phyloP scores from a whole-genome alignment of 352 stramenopile genomes.

The Phytophthora constricta region DNA sequence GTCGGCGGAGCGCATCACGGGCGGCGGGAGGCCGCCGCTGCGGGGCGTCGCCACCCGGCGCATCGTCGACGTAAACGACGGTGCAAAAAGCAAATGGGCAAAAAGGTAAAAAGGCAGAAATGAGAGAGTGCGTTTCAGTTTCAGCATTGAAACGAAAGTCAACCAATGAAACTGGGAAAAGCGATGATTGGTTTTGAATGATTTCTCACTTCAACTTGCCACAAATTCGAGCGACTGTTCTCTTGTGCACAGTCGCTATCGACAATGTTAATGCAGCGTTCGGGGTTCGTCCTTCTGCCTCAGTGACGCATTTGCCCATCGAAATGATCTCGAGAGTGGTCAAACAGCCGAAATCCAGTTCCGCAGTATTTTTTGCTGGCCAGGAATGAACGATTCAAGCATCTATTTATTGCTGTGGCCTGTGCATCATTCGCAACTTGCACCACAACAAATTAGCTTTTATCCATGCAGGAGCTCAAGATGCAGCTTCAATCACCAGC shows the following conservation, averaged over 20 bases:
- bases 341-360: background rate
- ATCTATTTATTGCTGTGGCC: background rate
- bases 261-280: too few species aligned
- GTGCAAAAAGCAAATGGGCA: too few species aligned
- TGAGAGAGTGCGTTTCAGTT: background rate
- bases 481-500: conserved; percentile 6
- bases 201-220: background rate
- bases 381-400: background rate
- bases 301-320: too few species aligned
- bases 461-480: conserved; percentile 20
- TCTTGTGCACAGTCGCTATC: too few species aligned
- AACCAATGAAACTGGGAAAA: background rate
- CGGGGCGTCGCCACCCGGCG: background rate
- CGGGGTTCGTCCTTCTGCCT: too few species aligned
- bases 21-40: background rate
- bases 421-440: background rate
- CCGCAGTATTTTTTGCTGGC: background rate
- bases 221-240: background rate
- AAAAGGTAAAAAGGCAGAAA: background rate
- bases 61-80: too few species aligned
- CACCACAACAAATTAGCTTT: conserved; percentile 24
- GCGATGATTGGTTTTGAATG: background rate
- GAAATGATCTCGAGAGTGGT: too few species aligned
- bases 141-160: background rate
- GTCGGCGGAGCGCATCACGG: conserved; percentile 7